Evolutionary conservation across 768 basidiomycete species (phyloP), one percentile per base, ranked within the genome.

Genomic region (Aureoboletus auriporus): DNA sequence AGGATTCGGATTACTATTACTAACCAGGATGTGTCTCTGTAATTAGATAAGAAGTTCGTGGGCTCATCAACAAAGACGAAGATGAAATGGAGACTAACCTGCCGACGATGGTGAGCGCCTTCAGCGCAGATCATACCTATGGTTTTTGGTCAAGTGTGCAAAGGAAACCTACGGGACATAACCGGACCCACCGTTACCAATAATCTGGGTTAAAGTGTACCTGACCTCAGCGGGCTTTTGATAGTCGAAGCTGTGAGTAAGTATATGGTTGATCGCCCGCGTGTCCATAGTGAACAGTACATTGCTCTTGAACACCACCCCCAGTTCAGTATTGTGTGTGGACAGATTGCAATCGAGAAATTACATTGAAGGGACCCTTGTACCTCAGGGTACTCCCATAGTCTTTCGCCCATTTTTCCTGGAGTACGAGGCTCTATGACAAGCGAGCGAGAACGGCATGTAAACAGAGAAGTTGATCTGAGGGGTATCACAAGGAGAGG

Each of bases 81-180:
- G 10, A 11, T 31, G 1, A 6, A 16, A 39, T 17, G 42, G 17
- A 42, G 16, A 40, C 55, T 4, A 37, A 67, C 72, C 64, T 74
- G 71, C 14, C 65, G 63, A 37, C 62, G 68, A 46, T 72, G 73
- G 31, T 65, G 56, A 8, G 66, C 38, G n/a, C 53, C 55, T 40
- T 56, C 55, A 1, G 29, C 46, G 8, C 42, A 12, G 12, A 54
- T 12, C 7, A 51, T 6, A 31, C 55, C 52, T 48, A 30, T 17
- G 9, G 13, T 26, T 6, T 4, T 29, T 29, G 14, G 16, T 39
- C 6, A 26, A 30, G 29, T 11, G 4, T 20, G 16, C 4, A 33
- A 9, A 23, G 11, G 6, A 23, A 26, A 33, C 10, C 12, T 13
- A 10, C 20, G 26, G 14, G 56, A 45, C 12, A 14, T 1, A 16